phyloP scores from a whole-genome alignment of 2,329 filamentous ascomycete genomes.

The Orbilia oligospora region DNA sequence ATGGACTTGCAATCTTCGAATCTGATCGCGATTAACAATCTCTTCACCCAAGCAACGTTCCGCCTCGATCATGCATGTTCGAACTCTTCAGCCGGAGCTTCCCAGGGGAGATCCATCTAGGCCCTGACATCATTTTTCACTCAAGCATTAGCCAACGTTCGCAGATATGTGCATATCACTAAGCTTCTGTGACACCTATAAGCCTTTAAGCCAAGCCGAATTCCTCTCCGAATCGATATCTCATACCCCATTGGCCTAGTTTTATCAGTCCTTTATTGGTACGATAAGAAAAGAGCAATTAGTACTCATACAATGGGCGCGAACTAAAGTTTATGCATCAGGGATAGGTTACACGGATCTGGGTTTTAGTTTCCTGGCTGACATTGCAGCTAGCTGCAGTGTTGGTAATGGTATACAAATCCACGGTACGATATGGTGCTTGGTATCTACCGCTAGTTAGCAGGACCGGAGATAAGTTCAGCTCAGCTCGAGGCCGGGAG shows the following conservation, averaged over 20 bases:
- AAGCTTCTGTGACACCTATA: neutral
- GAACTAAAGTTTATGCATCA: constrained; percentile 3
- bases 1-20: too few species aligned
- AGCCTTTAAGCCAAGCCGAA: neutral
- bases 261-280: neutral
- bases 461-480: neutral
- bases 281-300: neutral
- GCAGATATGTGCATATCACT: neutral
- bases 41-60: neutral
- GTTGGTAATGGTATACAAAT: neutral
- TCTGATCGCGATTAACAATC: too few species aligned
- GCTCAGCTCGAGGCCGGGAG: neutral
- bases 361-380: constrained; percentile 5
- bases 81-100: neutral
- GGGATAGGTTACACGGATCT: constrained; percentile 21
- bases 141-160: neutral
- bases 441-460: neutral
- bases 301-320: neutral
- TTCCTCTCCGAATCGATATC: neutral
- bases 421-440: neutral
- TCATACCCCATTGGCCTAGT: neutral
- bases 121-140: neutral
- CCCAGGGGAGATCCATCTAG: neutral
- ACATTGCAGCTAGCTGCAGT: constrained; percentile 4
- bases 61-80: neutral